Evolutionary conservation across 768 basidiomycete species (phyloP), one percentile per base, ranked within the genome.

Genomic region (Baorangia bicolor): DNA sequence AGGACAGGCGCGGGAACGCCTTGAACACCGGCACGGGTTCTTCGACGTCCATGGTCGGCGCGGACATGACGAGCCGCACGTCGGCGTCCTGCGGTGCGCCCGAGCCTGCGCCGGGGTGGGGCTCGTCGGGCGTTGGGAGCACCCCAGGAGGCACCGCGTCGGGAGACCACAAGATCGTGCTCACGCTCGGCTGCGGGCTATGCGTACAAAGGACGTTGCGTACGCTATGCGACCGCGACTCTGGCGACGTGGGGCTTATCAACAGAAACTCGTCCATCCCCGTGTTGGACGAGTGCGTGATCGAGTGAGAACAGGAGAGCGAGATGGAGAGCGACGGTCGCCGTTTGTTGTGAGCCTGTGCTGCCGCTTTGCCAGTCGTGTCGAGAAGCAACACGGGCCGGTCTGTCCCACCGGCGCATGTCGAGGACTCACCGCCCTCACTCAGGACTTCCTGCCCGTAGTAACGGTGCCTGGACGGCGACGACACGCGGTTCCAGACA

Each of bases 221-320:
- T 31, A 58, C 34, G 25, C 57, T 47, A 3, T 49, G 57, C 25
- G 57, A 42, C 21, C 41, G 51, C 4, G 47, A 21, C 12, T 38
- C 43, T 2, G 47, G 39, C 5, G 61, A 58, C 6, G 58, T 18
- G 2, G 58, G 56, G 13, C 49, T 52, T 13, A 65, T 49, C 43
- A 65, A 21, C 20, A 65, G 34, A 37, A 65, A 65, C 27, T 63
- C 64, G 8, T 65, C 64, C 64, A 65, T 65, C 11, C 64, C 64
- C 11, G 53, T 40, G 11, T 28, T 30, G 21, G 64, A 56, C 25
- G 58, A 56, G 47, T 58, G 64, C 30, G 27, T 49, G 10, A 63
- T 52, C 4, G 64, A 65, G 20, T 39, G 60, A 8, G 64, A 51
- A 6, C 25, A 49, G 0, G 64, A 51, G 14, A 57, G 48, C 7